Evolutionary conservation across 2,329 filamentous ascomycete species (phyloP), one percentile per base, ranked within the genome.

Genomic region (Dryadomyces quercus-mongolicae): DNA sequence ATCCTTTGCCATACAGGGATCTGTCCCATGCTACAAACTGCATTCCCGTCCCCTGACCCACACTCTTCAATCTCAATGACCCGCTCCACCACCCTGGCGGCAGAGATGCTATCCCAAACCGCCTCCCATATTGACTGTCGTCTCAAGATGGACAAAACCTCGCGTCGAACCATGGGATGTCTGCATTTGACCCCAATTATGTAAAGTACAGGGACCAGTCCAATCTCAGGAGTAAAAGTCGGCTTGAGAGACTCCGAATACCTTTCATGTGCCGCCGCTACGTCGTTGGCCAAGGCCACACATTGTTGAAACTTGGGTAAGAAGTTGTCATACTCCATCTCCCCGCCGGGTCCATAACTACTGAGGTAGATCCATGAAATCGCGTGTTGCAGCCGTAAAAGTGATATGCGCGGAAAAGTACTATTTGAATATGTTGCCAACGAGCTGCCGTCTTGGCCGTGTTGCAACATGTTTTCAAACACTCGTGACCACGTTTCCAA

Each of bases 241-340:
- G 48, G 31, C 36, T 40, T 40, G 21, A 18, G 48, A 4, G 48
- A 40, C 5, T 34, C 48, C n/a, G 31, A 20, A 12, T 50, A 50
- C 7, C 18, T 12, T 18, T 40, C 48, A 22, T 50, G 48, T 12
- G 48, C 48, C 5, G 31, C 31, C 34, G 48, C 48, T 8, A 50
- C 25, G 34, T 50, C 48, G 12, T 16, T 21, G 4, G 48, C 48
- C 31, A 50, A 15, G 48, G 16, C 13, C 48, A 50, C 9, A 40
- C 48, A 50, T n/a, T 50, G 48, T 34, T 10, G 48, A 13, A 50
- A 50, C 48, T 50, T 12, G 48, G 48, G n/a, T 34, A 50, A 31
- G 9, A 38, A 40, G 5, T 21, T 25, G 48, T 50, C 48, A 40
- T 50, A 50, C 9, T 40, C 48, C 31, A 50, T 38, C 18, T 50